Evolutionary conservation across 1,284 basidiomycete species (phyloP).

Genomic region (Fomitopsis pinicola): DNA sequence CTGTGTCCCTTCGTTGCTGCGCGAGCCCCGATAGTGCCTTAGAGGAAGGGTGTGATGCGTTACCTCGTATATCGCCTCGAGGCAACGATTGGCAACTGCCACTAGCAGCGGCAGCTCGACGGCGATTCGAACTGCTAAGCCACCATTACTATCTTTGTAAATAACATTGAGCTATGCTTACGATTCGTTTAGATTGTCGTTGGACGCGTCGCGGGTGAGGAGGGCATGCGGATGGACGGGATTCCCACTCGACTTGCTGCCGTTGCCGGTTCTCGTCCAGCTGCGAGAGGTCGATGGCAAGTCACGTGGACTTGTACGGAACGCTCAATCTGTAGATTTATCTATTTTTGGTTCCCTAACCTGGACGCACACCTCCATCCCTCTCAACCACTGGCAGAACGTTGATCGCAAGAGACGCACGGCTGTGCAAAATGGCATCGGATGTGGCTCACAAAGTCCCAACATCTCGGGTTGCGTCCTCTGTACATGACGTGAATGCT

Average conservation of each 20-base stretch:
- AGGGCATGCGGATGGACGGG: background rate
- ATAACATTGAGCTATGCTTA: background rate
- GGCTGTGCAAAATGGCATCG: background rate
- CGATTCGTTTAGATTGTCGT: background rate
- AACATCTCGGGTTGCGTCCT: slow-evolving; percentile 40
- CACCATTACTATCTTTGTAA: background rate
- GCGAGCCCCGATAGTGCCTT: background rate
- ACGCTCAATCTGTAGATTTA: background rate
- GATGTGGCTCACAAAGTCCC: background rate
- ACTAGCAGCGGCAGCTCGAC: background rate
- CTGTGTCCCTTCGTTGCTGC: background rate
- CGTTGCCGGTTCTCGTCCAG: background rate
- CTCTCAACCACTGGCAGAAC: too few relatives aligned
- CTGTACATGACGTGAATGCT: slow-evolving; percentile 54
- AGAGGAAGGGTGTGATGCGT: background rate
- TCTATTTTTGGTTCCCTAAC: background rate
- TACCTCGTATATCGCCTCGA: slow-evolving; percentile 1
- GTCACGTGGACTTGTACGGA: background rate
- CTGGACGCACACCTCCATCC: too few relatives aligned
- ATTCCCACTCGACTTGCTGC: background rate
- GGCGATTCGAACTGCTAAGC: background rate
- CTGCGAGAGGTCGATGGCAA: background rate
- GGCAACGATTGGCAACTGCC: background rate
- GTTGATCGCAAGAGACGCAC: background rate
- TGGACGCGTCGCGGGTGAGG: background rate